phyloP scores from a whole-genome alignment of 495 filamentous ascomycete species.

The Baudoinia panamericana region DNA sequence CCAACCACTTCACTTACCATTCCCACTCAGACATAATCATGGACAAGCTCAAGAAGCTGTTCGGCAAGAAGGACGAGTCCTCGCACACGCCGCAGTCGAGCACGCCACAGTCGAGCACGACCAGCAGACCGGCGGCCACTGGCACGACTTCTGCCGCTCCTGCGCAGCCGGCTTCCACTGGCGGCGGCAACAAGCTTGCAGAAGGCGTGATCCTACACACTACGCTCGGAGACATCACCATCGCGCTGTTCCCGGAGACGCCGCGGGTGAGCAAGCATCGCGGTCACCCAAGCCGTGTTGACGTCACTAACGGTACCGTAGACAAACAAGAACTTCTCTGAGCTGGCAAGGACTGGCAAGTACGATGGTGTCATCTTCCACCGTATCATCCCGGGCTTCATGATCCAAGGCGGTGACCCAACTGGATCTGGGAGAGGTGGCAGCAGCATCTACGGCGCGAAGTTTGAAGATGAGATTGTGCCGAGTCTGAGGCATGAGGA shows the following conservation, averaged over 20 bases:
- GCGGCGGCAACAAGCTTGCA: background rate
- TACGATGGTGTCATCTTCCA: constrained; percentile 22
- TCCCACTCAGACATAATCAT: background rate
- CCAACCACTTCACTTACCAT: background rate
- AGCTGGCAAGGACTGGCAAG: constrained; percentile 12
- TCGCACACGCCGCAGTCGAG: too few relatives aligned
- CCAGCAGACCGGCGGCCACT: background rate
- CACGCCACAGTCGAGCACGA: too few relatives aligned
- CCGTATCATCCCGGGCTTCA: constrained; percentile 21
- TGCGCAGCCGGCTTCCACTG: background rate
- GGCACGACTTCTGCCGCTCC: background rate
- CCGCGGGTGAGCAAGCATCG: constrained; percentile 7
- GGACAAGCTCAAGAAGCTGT: constrained; percentile 14
- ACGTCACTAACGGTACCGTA: background rate
- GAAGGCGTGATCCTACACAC: constrained; percentile 10
- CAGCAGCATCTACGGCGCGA: constrained; percentile 17
- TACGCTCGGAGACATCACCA: constrained; percentile 10
- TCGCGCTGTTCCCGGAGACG: constrained; percentile 14
- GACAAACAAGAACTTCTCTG: constrained; percentile 19
- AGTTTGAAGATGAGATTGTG: constrained; percentile 20
- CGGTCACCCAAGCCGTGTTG: too few relatives aligned
- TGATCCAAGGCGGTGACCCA: constrained; percentile 23
- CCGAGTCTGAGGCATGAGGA: constrained; percentile 14
- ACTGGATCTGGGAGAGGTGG: constrained; percentile 20
- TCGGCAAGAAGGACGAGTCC: constrained; percentile 2